A percentile compares a stretch with the other conserved stretches of the same genome.
Conservation (phyloP, 176 grass and related monocot species). For the Phragmites australis region DNA sequence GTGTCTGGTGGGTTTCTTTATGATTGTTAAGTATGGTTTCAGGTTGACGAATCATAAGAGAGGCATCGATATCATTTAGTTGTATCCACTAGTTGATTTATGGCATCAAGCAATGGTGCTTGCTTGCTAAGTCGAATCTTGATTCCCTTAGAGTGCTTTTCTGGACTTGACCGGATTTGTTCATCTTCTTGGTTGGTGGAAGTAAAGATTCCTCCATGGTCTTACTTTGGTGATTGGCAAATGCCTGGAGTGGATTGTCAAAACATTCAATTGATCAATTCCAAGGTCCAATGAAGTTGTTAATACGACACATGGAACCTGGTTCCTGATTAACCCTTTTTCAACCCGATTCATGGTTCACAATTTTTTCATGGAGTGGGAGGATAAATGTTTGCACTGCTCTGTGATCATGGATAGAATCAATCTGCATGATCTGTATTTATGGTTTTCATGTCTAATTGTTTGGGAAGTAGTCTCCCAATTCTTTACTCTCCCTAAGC, state of each 20-base stretch:
- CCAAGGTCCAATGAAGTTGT: too few relatives aligned
- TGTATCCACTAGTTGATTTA: background rate
- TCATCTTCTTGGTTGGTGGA: constrained; percentile 32
- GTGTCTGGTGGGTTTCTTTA: background rate
- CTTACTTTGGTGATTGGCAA: constrained; percentile 19
- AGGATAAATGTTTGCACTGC: background rate
- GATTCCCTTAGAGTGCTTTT: background rate
- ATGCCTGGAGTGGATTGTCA: constrained; percentile 1
- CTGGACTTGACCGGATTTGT: background rate
- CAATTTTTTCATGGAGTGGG: background rate
- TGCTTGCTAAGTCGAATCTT: constrained; percentile 7
- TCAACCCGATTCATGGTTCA: background rate
- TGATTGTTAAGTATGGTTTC: background rate
- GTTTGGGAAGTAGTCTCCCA: background rate
- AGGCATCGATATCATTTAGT: background rate
- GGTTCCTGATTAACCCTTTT: background rate
- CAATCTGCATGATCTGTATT: background rate
- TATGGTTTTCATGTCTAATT: background rate
- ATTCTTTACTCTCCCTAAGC: background rate
- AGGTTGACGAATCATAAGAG: background rate
- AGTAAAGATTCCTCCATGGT: background rate
- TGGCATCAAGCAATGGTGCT: background rate
- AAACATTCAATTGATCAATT: background rate
- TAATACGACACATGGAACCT: background rate
- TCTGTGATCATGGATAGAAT: background rate